Conservation (phyloP, 2,329 filamentous ascomycete genomes). For the Alternaria burnsii region DNA sequence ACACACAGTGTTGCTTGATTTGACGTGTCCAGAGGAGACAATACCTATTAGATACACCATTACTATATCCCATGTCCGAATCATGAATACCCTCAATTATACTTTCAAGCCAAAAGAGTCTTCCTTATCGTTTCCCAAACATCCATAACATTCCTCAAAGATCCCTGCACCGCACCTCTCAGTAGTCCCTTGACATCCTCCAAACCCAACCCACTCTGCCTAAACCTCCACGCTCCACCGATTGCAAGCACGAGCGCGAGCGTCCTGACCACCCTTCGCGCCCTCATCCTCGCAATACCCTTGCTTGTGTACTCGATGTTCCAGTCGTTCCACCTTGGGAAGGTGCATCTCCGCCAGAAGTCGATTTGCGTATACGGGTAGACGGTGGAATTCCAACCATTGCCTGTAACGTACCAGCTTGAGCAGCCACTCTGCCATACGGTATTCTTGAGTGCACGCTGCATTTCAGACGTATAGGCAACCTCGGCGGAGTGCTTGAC, state of each 20-base stretch:
- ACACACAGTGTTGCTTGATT: background rate
- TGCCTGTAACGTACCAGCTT: conserved; percentile 78
- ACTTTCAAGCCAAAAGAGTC: background rate
- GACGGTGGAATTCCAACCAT: conserved; percentile 79
- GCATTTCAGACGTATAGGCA: conserved; percentile 63
- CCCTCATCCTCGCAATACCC: conserved; percentile 51
- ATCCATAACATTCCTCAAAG: conserved; percentile 16
- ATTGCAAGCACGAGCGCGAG: conserved; percentile 31
- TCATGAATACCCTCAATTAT: background rate
- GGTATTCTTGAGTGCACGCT: conserved; percentile 56
- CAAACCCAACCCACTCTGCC: conserved; percentile 32
- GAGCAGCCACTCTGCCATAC: conserved; percentile 62
- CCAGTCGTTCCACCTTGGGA: conserved; percentile 65
- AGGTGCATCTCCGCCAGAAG: conserved; percentile 60
- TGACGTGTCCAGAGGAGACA: background rate
- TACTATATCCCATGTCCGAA: background rate
- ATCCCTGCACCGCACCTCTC: conserved; percentile 18
- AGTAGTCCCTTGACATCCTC: conserved; percentile 30
- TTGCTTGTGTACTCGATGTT: conserved; percentile 60
- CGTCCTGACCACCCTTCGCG: conserved; percentile 24
- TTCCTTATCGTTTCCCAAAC: conserved; percentile 12
- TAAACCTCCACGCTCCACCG: conserved; percentile 36
- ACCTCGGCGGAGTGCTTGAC: conserved; percentile 77
- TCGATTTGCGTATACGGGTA: conserved; percentile 63
- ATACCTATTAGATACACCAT: background rate